Percentiles rank a stretch among this genome's conserved stretches.
phyloP scores from a whole-genome alignment of 2,329 filamentous ascomycete species.

The Aspergillus viridinutans region DNA sequence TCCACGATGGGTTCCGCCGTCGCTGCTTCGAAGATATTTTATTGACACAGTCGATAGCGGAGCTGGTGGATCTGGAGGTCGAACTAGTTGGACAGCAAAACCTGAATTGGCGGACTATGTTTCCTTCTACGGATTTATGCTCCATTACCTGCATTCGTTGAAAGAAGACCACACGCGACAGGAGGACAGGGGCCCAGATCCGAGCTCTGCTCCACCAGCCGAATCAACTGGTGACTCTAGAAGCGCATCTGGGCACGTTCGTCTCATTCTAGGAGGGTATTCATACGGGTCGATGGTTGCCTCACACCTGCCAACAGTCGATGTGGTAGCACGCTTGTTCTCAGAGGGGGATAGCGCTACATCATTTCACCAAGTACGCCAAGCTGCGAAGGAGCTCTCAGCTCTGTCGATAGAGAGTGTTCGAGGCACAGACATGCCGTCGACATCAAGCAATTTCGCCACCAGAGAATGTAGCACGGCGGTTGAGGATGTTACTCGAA shows the following conservation, averaged over 20 bases:
- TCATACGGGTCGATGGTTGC: constrained; percentile 87
- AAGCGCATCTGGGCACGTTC: constrained; percentile 11
- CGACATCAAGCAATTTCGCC: not conserved
- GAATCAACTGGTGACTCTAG: not conserved
- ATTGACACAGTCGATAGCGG: constrained; percentile 53
- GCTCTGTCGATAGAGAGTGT: constrained; percentile 55
- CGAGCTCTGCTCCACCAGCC: not conserved
- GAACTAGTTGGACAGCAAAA: constrained; percentile 81
- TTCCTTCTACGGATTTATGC: constrained; percentile 74
- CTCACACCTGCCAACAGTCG: constrained; percentile 60
- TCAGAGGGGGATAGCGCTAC: constrained; percentile 50
- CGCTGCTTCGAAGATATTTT: constrained; percentile 10
- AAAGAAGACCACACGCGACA: constrained; percentile 20
- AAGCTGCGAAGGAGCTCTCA: constrained; percentile 66
- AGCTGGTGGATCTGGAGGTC: constrained; percentile 67
- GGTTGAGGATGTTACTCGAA: constrained; percentile 13
- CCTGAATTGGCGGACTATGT: constrained; percentile 79
- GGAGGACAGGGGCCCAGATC: not conserved
- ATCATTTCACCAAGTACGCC: constrained; percentile 63
- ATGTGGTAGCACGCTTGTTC: constrained; percentile 59
- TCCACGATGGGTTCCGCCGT: not conserved
- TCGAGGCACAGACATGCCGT: constrained; percentile 1
- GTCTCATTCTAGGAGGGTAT: constrained; percentile 69
- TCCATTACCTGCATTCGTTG: constrained; percentile 66
- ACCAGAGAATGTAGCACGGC: constrained; percentile 10